phyloP scores from a whole-genome alignment of 768 basidiomycete genomes.

The Mycena indigotica region DNA sequence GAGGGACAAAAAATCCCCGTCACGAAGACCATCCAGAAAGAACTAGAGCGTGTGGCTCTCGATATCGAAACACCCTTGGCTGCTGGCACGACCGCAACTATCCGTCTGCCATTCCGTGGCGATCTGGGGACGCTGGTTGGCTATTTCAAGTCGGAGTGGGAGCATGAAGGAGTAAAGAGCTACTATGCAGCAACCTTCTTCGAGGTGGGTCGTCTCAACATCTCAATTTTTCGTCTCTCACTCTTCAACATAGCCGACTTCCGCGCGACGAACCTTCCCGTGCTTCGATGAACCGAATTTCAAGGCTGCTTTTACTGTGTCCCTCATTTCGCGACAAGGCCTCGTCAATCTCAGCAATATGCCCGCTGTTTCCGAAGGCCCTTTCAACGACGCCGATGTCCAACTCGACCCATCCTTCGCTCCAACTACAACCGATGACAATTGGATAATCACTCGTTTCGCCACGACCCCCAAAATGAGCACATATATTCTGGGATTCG shows the following conservation, averaged over 20 bases:
- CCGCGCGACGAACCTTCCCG: conserved; percentile 59
- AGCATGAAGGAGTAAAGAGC: conserved; percentile 45
- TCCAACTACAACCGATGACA: conserved; percentile 30
- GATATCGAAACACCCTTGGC: neutral
- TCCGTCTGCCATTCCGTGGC: neutral
- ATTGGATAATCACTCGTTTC: conserved; percentile 65
- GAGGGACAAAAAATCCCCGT: conserved; percentile 50
- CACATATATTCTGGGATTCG: conserved; percentile 67
- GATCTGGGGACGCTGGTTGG: neutral
- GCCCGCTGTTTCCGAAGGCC: conserved; percentile 47
- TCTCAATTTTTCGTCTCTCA: neutral
- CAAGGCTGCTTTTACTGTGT: conserved; percentile 62
- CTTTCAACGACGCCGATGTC: conserved; percentile 14
- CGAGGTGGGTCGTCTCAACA: conserved; percentile 37
- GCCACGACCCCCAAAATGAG: conserved; percentile 65
- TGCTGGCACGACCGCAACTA: neutral
- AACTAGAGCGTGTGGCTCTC: neutral
- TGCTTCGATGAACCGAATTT: conserved; percentile 73
- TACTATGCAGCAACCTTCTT: conserved; percentile 66
- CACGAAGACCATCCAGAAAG: neutral
- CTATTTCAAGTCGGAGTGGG: conserved; percentile 52
- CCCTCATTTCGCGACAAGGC: conserved; percentile 55
- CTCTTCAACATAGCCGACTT: conserved; percentile 50
- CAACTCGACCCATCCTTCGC: conserved; percentile 28
- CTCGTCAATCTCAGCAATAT: conserved; percentile 70